phyloP scores from a whole-genome alignment of 768 basidiomycete genomes.

The Boletus sp. region DNA sequence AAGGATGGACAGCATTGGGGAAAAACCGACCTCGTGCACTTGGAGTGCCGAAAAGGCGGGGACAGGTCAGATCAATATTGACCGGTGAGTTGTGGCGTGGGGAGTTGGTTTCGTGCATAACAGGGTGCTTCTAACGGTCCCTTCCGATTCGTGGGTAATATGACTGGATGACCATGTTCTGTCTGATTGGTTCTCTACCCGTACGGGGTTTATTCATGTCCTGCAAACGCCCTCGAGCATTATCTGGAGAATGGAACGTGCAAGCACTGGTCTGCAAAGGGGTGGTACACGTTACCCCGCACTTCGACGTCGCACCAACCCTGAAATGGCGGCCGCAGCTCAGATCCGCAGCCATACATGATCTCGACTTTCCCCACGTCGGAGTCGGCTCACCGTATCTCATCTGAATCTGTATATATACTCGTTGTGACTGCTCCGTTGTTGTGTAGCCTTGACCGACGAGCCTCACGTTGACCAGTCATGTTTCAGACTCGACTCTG shows the following conservation, averaged over 20 bases:
- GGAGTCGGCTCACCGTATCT: slow-evolving; percentile 7
- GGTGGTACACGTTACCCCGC: too few relatives aligned
- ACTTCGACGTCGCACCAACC: slow-evolving; percentile 8
- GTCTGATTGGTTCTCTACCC: slow-evolving; percentile 1
- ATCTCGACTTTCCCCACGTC: slow-evolving; percentile 10
- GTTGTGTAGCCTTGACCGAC: background rate
- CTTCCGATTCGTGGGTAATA: background rate
- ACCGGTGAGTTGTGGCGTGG: slow-evolving; percentile 37
- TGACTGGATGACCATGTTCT: too few relatives aligned
- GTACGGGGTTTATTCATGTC: too few relatives aligned
- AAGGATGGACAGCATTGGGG: background rate
- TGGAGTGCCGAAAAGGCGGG: slow-evolving; percentile 27
- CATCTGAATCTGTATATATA: background rate
- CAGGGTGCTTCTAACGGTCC: background rate
- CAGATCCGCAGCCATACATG: slow-evolving; percentile 15
- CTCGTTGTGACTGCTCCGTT: background rate
- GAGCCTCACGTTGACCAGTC: too few relatives aligned
- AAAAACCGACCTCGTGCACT: slow-evolving; percentile 13
- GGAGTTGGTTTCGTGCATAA: background rate
- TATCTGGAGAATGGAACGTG: slow-evolving; percentile 68
- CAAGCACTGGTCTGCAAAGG: too few relatives aligned
- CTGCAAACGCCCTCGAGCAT: slow-evolving; percentile 48
- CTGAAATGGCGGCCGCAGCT: slow-evolving; percentile 13
- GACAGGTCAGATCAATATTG: slow-evolving; percentile 48
- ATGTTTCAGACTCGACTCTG: too few relatives aligned